Percentiles rank a stretch among this genome's conserved stretches.
phyloP scores from a whole-genome alignment of 176 grass and related monocot genomes.

The Phoenix dactylifera region DNA sequence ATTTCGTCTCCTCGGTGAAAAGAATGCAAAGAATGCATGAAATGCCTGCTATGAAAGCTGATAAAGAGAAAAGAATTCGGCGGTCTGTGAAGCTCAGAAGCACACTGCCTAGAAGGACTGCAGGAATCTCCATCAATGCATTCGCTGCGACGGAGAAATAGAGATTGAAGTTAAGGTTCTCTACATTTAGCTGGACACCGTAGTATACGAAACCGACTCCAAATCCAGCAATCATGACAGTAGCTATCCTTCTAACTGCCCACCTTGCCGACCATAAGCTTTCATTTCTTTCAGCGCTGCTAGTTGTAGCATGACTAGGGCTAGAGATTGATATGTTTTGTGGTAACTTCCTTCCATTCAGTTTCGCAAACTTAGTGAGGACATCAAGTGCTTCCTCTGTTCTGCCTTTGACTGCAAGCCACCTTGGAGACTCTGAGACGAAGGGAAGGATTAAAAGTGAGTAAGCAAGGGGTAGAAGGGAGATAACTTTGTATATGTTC shows the following conservation, averaged over 20 bases:
- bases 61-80: slow-evolving; percentile 26
- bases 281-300: not conserved
- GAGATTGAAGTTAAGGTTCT: slow-evolving; percentile 43
- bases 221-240: slow-evolving; percentile 28
- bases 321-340: slow-evolving; percentile 18
- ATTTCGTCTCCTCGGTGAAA: slow-evolving; percentile 17
- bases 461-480: slow-evolving; percentile 35
- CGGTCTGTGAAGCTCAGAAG: slow-evolving; percentile 25
- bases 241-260: slow-evolving; percentile 24
- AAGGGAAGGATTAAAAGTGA: slow-evolving; percentile 32
- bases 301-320: not conserved
- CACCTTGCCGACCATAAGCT: slow-evolving; percentile 37
- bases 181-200: slow-evolving; percentile 41
- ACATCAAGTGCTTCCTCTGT: slow-evolving; percentile 27
- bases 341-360: slow-evolving; percentile 30
- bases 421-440: slow-evolving; percentile 40
- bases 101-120: slow-evolving; percentile 37
- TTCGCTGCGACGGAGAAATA: slow-evolving; percentile 40
- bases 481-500: slow-evolving; percentile 37
- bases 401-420: slow-evolving; percentile 36
- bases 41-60: slow-evolving; percentile 20
- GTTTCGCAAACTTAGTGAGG: slow-evolving; percentile 30
- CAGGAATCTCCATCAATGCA: slow-evolving; percentile 47
- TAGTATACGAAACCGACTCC: slow-evolving; percentile 51
- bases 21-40: slow-evolving; percentile 30